Evolutionary conservation across 2,329 filamentous ascomycete species (phyloP).

Genomic region (Scedosporium boydii): DNA sequence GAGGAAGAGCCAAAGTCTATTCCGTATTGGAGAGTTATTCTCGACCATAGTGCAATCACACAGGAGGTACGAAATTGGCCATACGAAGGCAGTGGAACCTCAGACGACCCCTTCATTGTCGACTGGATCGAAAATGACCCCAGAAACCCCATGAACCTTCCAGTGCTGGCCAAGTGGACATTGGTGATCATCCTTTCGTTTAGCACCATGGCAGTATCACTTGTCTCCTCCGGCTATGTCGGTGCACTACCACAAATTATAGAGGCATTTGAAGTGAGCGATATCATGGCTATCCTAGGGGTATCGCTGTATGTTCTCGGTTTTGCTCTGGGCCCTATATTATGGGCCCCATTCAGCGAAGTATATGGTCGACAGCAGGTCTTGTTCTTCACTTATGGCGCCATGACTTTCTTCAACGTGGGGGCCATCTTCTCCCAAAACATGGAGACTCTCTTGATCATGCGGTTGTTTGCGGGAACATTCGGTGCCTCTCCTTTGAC

Average conservation of each 20-base stretch:
- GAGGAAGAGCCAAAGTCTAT: not conserved
- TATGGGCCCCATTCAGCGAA: slow-evolving; percentile 60
- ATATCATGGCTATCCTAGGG: slow-evolving; percentile 22
- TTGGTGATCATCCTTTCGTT: slow-evolving; percentile 51
- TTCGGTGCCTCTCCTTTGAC: slow-evolving; percentile 55
- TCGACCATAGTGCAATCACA: slow-evolving; percentile 49
- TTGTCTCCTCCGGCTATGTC: slow-evolving; percentile 60
- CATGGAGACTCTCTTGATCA: slow-evolving; percentile 50
- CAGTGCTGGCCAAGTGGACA: slow-evolving; percentile 50
- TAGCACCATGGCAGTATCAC: slow-evolving; percentile 59
- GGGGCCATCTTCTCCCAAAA: slow-evolving; percentile 47
- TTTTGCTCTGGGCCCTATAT: slow-evolving; percentile 50
- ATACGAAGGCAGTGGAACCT: slow-evolving; percentile 54
- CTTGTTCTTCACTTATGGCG: slow-evolving; percentile 49
- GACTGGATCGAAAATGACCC: slow-evolving; percentile 60
- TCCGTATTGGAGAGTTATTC: slow-evolving; percentile 35
- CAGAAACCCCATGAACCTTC: slow-evolving; percentile 56
- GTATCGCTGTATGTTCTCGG: slow-evolving; percentile 56
- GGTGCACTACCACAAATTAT: slow-evolving; percentile 32
- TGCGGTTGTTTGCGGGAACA: slow-evolving; percentile 56
- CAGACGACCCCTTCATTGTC: slow-evolving; percentile 58
- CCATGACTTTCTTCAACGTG: slow-evolving; percentile 52
- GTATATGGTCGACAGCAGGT: slow-evolving; percentile 53
- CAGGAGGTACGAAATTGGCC: slow-evolving; percentile 43
- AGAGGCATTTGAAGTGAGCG: not conserved